phyloP scores from a whole-genome alignment of 352 stramenopile species.

The Phytopythium boreale region DNA sequence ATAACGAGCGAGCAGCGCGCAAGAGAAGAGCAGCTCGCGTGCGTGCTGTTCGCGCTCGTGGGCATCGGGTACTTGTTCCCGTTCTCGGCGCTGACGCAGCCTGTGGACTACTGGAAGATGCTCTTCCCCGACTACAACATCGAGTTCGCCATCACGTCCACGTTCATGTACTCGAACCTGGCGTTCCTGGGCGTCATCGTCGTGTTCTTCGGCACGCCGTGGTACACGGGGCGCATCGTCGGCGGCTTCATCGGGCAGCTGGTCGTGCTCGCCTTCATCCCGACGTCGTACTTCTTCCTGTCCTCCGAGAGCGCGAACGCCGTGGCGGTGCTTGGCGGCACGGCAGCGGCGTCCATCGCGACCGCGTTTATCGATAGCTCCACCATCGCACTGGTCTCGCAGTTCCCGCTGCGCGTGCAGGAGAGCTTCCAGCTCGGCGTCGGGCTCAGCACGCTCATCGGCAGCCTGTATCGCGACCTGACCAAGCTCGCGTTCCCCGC shows the following conservation, averaged over 20 bases:
- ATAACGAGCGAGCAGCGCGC: slow-evolving; percentile 25
- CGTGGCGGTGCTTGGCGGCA: slow-evolving; percentile 62
- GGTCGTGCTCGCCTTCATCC: slow-evolving; percentile 67
- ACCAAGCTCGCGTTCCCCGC: slow-evolving; percentile 79
- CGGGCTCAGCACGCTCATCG: slow-evolving; percentile 75
- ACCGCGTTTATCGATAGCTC: slow-evolving; percentile 83
- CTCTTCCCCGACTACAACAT: slow-evolving; percentile 87
- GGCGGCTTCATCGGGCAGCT: slow-evolving; percentile 75
- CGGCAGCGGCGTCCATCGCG: slow-evolving; percentile 58
- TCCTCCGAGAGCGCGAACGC: slow-evolving; percentile 61
- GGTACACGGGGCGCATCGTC: slow-evolving; percentile 74
- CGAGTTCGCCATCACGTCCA: slow-evolving; percentile 80
- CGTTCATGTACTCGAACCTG: slow-evolving; percentile 86
- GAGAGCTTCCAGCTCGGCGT: slow-evolving; percentile 84
- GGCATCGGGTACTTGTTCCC: slow-evolving; percentile 84
- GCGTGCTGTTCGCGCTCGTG: slow-evolving; percentile 67
- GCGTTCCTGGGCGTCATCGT: slow-evolving; percentile 65
- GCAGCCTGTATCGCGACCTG: slow-evolving; percentile 76
- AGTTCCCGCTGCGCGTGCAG: slow-evolving; percentile 74
- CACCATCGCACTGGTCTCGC: slow-evolving; percentile 77
- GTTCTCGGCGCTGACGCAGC: slow-evolving; percentile 86
- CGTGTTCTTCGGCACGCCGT: slow-evolving; percentile 51
- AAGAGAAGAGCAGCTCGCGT: slow-evolving; percentile 48
- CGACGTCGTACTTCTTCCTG: slow-evolving; percentile 75
- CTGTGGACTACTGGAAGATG: slow-evolving; percentile 87